phyloP scores from a whole-genome alignment of 257 asterid species.

The Lycium ferocissimum region DNA sequence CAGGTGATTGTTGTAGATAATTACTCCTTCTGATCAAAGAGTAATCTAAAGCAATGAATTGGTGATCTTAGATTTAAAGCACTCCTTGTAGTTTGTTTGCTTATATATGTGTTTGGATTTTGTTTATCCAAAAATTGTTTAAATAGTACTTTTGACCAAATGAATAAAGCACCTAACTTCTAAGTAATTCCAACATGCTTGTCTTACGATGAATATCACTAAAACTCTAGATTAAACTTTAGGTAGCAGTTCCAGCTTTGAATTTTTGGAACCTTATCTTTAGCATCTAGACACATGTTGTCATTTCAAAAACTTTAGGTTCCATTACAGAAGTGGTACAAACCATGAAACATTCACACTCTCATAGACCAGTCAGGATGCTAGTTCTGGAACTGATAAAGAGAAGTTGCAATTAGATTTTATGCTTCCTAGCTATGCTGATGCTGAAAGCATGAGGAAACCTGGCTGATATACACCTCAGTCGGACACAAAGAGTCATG shows the following conservation, averaged over 20 bases:
- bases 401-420: constrained; percentile 56
- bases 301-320: constrained; percentile 64
- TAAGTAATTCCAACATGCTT: too few species aligned
- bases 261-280: too few species aligned
- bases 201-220: too few species aligned
- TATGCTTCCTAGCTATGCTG: constrained; percentile 80
- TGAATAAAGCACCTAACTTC: constrained; percentile 46
- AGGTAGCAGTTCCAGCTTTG: too few species aligned
- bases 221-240: too few species aligned
- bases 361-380: constrained; percentile 65
- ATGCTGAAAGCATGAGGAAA: constrained; percentile 47
- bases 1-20: constrained; percentile 62
- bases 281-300: neutral
- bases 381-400: constrained; percentile 39
- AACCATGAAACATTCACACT: constrained; percentile 76
- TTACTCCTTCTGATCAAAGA: constrained; percentile 57
- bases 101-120: neutral
- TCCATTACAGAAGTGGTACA: constrained; percentile 89
- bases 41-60: constrained; percentile 55
- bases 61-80: constrained; percentile 58
- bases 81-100: neutral
- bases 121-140: constrained; percentile 23
- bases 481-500: constrained; percentile 24
- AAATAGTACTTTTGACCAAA: constrained; percentile 59
- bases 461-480: constrained; percentile 57